Percentiles rank a stretch among this genome's conserved stretches.
These are phyloP conservation scores for Neostapfia colusana DNA, from an alignment of 176 grass and related monocot species.

Conservation along the genomic window DNA sequence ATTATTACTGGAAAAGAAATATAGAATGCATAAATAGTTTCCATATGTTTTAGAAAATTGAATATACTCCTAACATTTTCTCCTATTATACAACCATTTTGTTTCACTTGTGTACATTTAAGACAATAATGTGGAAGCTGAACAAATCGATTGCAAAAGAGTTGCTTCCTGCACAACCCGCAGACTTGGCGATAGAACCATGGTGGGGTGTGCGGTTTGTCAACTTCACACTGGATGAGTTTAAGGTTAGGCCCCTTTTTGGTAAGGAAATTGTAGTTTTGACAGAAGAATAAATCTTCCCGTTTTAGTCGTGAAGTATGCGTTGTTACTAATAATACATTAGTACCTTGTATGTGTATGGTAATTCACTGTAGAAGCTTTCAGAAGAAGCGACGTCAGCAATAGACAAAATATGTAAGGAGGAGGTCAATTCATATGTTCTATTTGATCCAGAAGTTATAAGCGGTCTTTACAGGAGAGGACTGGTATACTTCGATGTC, in stretches of 20 bases:
- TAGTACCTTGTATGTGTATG: conserved; percentile 7
- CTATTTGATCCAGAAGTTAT: conserved; percentile 85
- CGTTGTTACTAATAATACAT: conserved; percentile 20
- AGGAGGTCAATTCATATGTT: conserved; percentile 94
- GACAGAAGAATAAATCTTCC: not conserved
- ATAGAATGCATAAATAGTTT: not conserved
- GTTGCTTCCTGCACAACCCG: conserved; percentile 68
- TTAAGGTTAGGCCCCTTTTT: conserved; percentile 65
- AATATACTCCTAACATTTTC: not conserved
- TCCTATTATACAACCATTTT: conserved; percentile 22
- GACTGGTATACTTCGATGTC: conserved; percentile 88
- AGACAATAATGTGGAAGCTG: conserved; percentile 99
- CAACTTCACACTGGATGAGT: conserved; percentile 96
- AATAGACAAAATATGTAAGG: conserved; percentile 96
- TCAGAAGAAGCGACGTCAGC: conserved; percentile 86
- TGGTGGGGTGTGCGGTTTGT: conserved; percentile 98
- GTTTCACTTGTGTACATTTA: conserved; percentile 28
- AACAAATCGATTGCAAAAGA: conserved; percentile 99
- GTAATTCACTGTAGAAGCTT: conserved; percentile 58
- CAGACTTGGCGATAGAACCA: conserved; percentile 72
- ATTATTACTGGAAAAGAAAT: not conserved
- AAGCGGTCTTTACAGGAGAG: conserved; percentile 72
- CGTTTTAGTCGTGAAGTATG: not conserved
- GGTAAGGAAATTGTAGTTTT: conserved; percentile 10
- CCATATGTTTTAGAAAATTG: not conserved